Conservation (phyloP, 176 grass and related monocot genomes). For the Bonia amplexicaulis region DNA sequence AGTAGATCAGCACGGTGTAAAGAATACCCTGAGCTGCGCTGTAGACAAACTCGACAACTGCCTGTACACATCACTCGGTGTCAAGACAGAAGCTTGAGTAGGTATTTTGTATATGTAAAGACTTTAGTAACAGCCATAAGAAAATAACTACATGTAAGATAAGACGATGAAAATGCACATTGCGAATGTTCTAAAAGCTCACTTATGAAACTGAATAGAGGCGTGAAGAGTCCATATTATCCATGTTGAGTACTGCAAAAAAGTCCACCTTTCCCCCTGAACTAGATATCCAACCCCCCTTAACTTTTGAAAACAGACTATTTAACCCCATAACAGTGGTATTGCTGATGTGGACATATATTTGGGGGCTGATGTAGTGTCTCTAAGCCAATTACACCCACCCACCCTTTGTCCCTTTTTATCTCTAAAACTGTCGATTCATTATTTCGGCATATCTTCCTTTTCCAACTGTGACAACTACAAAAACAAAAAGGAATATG, state of each 20-base stretch:
- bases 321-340: background rate
- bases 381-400: background rate
- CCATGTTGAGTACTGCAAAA: background rate
- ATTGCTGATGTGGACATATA: background rate
- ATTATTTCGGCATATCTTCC: background rate
- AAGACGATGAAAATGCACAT: background rate
- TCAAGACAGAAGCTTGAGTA: background rate
- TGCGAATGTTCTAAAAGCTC: background rate
- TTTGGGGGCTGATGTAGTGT: background rate
- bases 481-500: background rate
- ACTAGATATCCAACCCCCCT: background rate
- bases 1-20: constrained; percentile 46
- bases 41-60: constrained; percentile 54
- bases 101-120: background rate
- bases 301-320: background rate
- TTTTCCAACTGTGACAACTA: background rate
- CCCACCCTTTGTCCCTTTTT: background rate
- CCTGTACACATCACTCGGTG: constrained; percentile 32
- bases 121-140: background rate
- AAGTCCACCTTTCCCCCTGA: background rate
- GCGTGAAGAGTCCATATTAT: background rate
- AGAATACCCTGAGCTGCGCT: constrained; percentile 33
- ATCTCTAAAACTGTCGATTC: background rate
- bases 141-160: background rate
- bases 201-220: background rate